phyloP scores from a whole-genome alignment of 2,329 filamentous ascomycete genomes.

The Chaetomium olivaceum region DNA sequence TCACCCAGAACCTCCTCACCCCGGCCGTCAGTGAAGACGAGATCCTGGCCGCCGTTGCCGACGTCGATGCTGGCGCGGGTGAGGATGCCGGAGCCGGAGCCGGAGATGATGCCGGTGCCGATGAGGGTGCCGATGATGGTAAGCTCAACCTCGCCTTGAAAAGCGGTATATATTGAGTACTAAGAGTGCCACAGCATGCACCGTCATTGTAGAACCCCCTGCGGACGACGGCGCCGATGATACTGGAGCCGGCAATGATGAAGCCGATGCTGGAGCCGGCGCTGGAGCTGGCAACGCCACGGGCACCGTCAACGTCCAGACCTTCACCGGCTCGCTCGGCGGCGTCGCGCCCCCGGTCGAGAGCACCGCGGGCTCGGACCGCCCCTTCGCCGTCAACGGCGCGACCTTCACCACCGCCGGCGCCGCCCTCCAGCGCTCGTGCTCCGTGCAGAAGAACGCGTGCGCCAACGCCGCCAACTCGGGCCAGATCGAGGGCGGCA shows the following conservation, averaged over 20 bases:
- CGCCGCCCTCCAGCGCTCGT: constrained; percentile 50
- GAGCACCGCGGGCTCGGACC: constrained; percentile 38
- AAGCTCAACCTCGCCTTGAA: background rate
- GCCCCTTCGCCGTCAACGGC: constrained; percentile 55
- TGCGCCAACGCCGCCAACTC: constrained; percentile 52
- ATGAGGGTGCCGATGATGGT: constrained; percentile 16
- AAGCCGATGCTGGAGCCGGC: constrained; percentile 28
- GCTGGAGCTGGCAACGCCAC: constrained; percentile 19
- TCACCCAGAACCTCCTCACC: constrained; percentile 55
- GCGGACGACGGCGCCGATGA: constrained; percentile 12
- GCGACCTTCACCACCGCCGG: constrained; percentile 53
- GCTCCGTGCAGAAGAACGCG: constrained; percentile 53
- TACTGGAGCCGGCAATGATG: constrained; percentile 27
- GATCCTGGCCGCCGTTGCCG: constrained; percentile 53
- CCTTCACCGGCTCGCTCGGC: constrained; percentile 48
- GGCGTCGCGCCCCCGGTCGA: constrained; percentile 46
- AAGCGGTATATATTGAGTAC: background rate
- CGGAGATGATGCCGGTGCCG: constrained; percentile 19
- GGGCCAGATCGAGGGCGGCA: constrained; percentile 41
- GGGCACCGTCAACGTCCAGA: constrained; percentile 43
- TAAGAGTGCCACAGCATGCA: background rate
- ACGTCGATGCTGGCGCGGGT: constrained; percentile 11
- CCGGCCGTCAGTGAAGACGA: constrained; percentile 55
- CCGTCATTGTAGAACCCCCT: background rate
- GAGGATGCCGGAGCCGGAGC: constrained; percentile 28